Base-by-base conservation (phyloP, 148 eudicot species). In the Beta vulgaris region DNA sequence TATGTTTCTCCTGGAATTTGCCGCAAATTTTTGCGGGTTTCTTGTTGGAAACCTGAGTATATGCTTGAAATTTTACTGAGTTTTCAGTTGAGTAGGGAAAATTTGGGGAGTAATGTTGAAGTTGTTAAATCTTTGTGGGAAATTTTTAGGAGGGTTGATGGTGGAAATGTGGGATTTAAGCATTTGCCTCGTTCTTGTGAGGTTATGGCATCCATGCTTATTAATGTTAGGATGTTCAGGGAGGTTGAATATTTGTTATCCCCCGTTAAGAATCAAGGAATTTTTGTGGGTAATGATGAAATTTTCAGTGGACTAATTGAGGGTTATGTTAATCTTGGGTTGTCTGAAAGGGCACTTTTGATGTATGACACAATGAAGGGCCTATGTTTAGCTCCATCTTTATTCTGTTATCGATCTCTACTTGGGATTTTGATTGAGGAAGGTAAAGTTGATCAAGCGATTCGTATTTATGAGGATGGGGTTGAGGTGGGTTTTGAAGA, bases 241-340 rank as follows among this genome's bases (percentile, higher is more conserved):
- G 98, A 93, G 80, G 82, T 74, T 77, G 96, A 93, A 72, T 73
- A 28, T 19, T 80, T 93, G 87, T 72, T 93, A 13, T 82, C 85
- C 2, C 49, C 36, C 48, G 79, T 81, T 81, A 89, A 91, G 43
- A 64, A 42, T 9, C 73, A 66, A 79, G 89, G 92, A 84, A 81
- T 86, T 91, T 75, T 69, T 9, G 35, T 89, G 91, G 91, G 75
- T 85, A 71, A 80, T 89, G 37, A 77, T 76, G 91, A 85, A 76
- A 60, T 88, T 86, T 88, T 77, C 71, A 80, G 84, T 89, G 61
- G 76, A 72, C 78, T 93, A 73, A 77, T 93, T 73, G 80, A 76
- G 79, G 85, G 88, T 37, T 93, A 86, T 85, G 83, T 80, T 37
- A 77, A 65, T 69, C 78, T 70, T 12, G 79, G 80, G 85, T 86